A percentile compares a stretch with the other conserved stretches of the same genome.
phyloP scores from a whole-genome alignment of 2,329 filamentous ascomycete genomes.

The Paecilomyces dactylethromorphus region DNA sequence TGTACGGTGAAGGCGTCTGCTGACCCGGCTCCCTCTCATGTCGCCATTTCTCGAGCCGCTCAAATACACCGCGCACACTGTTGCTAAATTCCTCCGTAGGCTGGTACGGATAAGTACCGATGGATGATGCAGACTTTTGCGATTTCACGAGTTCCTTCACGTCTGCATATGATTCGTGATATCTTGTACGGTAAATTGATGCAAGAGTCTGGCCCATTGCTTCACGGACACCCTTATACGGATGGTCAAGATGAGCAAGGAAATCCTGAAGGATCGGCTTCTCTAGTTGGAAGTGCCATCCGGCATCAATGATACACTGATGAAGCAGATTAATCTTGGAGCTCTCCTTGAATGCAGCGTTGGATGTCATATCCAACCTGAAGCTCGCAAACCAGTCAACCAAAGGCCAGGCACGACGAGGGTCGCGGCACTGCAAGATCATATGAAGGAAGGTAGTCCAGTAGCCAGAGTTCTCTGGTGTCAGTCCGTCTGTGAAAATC shows the following conservation, averaged over 20 bases:
- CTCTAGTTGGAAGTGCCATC: constrained; percentile 93
- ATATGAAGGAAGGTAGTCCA: constrained; percentile 94
- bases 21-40: constrained; percentile 77
- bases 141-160: constrained; percentile 67
- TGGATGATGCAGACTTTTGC: constrained; percentile 73
- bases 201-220: constrained; percentile 86
- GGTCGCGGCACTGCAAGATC: constrained; percentile 81
- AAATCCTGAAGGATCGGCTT: constrained; percentile 86
- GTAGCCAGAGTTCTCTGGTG: constrained; percentile 88
- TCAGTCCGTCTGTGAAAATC: constrained; percentile 85
- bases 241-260: constrained; percentile 85
- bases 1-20: constrained; percentile 90
- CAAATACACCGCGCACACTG: constrained; percentile 70
- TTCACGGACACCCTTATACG: constrained; percentile 95
- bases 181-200: constrained; percentile 81
- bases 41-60: constrained; percentile 78
- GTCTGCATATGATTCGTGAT: constrained; percentile 87
- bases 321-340: constrained; percentile 91
- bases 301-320: constrained; percentile 76
- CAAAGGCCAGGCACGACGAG: constrained; percentile 77
- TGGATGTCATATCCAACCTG: constrained; percentile 86
- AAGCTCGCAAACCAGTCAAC: constrained; percentile 77
- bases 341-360: constrained; percentile 97
- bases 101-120: constrained; percentile 77
- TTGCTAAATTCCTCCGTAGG: constrained; percentile 66